A percentile compares a stretch with the other conserved stretches of the same genome.
Evolutionary conservation across 2,329 filamentous ascomycete species (phyloP).

Genomic region (Stemphylium beticola): DNA sequence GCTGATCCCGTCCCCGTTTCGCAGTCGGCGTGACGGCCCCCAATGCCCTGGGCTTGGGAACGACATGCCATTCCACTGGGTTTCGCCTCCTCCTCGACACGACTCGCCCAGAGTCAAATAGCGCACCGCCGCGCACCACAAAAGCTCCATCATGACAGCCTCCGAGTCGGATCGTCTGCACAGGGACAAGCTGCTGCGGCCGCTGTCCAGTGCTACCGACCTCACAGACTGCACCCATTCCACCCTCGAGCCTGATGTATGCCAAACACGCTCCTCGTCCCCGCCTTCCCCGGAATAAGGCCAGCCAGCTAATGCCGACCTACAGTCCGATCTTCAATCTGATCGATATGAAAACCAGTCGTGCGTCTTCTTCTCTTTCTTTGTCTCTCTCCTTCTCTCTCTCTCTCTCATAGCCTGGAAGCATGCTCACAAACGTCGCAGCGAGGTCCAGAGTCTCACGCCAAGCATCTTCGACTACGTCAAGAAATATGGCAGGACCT

Average conservation of each 20-base stretch:
- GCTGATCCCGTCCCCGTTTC: constrained; percentile 17
- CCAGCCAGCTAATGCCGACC: constrained; percentile 21
- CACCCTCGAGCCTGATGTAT: constrained; percentile 26
- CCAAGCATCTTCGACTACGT: constrained; percentile 49
- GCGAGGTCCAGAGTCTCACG: constrained; percentile 48
- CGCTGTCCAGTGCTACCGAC: constrained; percentile 29
- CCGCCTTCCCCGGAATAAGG: constrained; percentile 3
- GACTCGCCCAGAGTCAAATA: constrained; percentile 14
- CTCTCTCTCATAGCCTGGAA: background rate
- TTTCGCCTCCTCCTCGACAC: constrained; percentile 24
- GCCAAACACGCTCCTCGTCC: constrained; percentile 15
- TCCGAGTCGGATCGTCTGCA: constrained; percentile 3
- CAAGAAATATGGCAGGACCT: constrained; percentile 50
- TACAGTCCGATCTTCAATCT: constrained; percentile 42
- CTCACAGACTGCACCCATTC: constrained; percentile 27
- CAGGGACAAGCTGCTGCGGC: constrained; percentile 19
- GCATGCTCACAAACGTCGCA: constrained; percentile 29
- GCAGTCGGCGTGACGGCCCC: constrained; percentile 20
- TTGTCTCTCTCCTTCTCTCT: constrained; percentile 15
- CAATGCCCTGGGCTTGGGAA: constrained; percentile 26
- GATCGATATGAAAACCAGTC: constrained; percentile 41
- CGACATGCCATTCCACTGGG: constrained; percentile 24
- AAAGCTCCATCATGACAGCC: constrained; percentile 16
- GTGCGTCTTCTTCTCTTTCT: constrained; percentile 29
- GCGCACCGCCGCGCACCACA: constrained; percentile 3